Base-by-base conservation (phyloP, 2,329 filamentous ascomycete species). In the Trichophyton equinum region DNA sequence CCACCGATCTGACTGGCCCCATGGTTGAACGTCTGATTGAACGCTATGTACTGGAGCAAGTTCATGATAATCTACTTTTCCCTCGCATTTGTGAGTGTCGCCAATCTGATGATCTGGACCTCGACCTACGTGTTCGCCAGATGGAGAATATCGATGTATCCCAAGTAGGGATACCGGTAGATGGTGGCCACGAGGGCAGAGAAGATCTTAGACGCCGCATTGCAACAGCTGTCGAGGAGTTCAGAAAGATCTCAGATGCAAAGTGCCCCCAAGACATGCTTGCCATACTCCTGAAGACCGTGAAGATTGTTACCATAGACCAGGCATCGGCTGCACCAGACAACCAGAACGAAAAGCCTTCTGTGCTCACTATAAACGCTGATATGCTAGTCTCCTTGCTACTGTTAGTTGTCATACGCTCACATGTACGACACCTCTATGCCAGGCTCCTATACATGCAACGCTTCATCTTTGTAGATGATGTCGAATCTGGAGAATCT, bases 381-480 rank as follows among this genome's bases (percentile, higher is more conserved):
- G 94, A 99, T 74, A 90, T 92, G 0, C 78, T 99, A 30, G 94
- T 99, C 1, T 96, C 94, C 0, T 77, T 99, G 62, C 80, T 99
- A 13, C 79, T 99, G 20, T 85, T 95, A 64, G 91, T 99, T 15
- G 88, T 99, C 9, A 97, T 99, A 63, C 83, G 92, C 64, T 89
- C 92, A 9, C 88, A 94, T 63, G 85, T 95, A 27, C 85, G 88
- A 62, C 87, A 96, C 73, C 78, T 99, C 7, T 89, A 96, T 68
- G 91, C 94, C 2, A 83, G 92, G 20, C 77, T 99, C 55, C 80
- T 88, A n/a, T 99, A 97, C 71, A 96, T 97, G 81, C 88, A 92
- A 49, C 90, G 95, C 69, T 99, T 96, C 70, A 94, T 96, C 66
- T 99, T 96, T 73, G 91, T 96, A 58, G 94, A 97, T 67, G 94